Conservation (phyloP, 2,329 filamentous ascomycete genomes). For the Leptographium flavum region DNA sequence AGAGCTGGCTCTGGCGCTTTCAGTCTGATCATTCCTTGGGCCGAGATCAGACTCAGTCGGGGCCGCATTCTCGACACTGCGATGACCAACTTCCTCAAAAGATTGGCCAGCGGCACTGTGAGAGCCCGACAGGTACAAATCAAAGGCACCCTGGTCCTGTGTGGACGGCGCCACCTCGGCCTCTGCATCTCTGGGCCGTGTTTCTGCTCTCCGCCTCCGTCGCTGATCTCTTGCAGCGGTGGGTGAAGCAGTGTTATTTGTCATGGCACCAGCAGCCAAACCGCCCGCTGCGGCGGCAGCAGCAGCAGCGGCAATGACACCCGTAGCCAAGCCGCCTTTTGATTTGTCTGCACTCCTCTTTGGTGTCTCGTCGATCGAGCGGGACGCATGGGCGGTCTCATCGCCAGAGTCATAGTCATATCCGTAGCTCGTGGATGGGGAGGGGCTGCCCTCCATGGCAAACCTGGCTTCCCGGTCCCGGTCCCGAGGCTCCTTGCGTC, state of each 20-base stretch:
- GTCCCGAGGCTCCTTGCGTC: slow-evolving; percentile 31
- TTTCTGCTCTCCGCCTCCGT: slow-evolving; percentile 36
- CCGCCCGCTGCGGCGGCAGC: slow-evolving; percentile 26
- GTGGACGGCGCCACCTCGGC: slow-evolving; percentile 13
- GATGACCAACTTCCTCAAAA: not conserved
- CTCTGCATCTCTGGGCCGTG: slow-evolving; percentile 31
- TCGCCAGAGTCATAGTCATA: slow-evolving; percentile 25
- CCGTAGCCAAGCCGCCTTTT: slow-evolving; percentile 28
- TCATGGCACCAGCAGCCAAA: slow-evolving; percentile 21
- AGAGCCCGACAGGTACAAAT: slow-evolving; percentile 5
- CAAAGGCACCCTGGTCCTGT: slow-evolving; percentile 19
- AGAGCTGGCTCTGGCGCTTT: slow-evolving; percentile 29
- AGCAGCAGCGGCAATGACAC: slow-evolving; percentile 24
- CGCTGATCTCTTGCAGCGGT: slow-evolving; percentile 37
- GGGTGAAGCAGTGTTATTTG: slow-evolving; percentile 24
- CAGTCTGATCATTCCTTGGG: slow-evolving; percentile 35
- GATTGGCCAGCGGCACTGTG: slow-evolving; percentile 6
- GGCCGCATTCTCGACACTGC: not conserved
- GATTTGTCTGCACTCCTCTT: slow-evolving; percentile 28
- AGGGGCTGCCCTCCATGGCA: slow-evolving; percentile 34
- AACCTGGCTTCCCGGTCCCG: slow-evolving; percentile 43
- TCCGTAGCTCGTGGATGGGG: slow-evolving; percentile 16
- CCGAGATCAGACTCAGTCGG: slow-evolving; percentile 11
- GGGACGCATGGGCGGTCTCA: not conserved
- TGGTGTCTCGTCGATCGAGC: slow-evolving; percentile 27